These are phyloP conservation scores for Anastatica hierochuntica DNA, from an alignment of 345 rosid species.

Conservation along the genomic window DNA sequence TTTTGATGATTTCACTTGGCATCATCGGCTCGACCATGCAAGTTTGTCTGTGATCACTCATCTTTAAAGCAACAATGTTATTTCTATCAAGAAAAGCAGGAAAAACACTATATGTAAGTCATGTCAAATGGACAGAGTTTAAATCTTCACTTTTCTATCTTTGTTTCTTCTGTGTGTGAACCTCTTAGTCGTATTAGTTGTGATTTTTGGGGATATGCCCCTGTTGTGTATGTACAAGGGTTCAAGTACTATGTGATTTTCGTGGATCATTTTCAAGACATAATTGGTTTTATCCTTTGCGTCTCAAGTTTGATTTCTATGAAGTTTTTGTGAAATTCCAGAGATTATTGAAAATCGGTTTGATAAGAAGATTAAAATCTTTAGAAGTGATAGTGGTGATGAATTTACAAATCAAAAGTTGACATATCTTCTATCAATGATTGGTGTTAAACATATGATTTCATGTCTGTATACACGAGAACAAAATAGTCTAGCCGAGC, in stretches of 20 bases:
- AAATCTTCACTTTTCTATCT: not conserved
- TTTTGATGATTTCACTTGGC: not conserved
- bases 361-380: not conserved
- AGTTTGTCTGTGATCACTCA: not conserved
- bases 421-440: not conserved
- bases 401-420: not conserved
- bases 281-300: not conserved
- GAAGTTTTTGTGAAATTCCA: not conserved
- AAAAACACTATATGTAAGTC: not conserved
- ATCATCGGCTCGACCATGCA: not conserved
- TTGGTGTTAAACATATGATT: not conserved
- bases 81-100: not conserved
- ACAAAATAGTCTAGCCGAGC: not conserved
- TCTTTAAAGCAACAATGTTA: not conserved
- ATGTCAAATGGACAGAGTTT: not conserved
- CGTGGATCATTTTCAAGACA: not conserved
- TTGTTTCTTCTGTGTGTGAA: not conserved
- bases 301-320: not conserved
- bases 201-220: not conserved
- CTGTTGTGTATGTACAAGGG: not conserved
- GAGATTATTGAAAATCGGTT: not conserved
- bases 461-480: not conserved
- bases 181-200: not conserved
- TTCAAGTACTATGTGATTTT: not conserved
- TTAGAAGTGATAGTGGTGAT: not conserved